Evolutionary conservation across 768 basidiomycete species (phyloP).

Genomic region (Hirschioporus abietinus): DNA sequence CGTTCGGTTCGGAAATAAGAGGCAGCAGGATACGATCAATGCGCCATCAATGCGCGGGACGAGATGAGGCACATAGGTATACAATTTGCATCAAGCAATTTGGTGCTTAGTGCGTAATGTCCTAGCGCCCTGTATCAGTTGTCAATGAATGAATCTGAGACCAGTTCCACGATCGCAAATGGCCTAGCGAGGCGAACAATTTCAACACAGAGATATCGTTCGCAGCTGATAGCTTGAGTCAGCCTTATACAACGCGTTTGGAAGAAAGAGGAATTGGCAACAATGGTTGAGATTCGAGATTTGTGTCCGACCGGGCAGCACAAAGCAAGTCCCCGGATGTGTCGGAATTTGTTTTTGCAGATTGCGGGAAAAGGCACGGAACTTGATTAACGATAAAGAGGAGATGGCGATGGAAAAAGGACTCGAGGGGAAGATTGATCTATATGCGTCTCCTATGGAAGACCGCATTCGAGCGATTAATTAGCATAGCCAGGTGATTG

Average conservation of each 20-base stretch:
- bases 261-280: neutral
- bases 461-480: neutral
- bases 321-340: neutral
- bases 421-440: neutral
- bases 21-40: neutral
- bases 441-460: neutral
- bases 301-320: neutral
- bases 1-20: neutral
- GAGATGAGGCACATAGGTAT: neutral
- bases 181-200: neutral
- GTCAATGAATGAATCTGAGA: neutral
- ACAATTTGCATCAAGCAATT: neutral
- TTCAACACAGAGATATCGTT: neutral
- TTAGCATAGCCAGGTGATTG: neutral
- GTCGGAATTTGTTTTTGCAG: neutral
- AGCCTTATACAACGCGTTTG: neutral
- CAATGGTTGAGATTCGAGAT: neutral
- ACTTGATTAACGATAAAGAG: neutral
- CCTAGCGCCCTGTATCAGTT: neutral
- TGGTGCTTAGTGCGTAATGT: neutral
- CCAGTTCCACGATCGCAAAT: no score
- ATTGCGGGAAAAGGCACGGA: neutral
- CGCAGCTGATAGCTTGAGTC: neutral
- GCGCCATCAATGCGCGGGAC: neutral
- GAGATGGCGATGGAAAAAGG: neutral